Evolutionary conservation across 1,284 basidiomycete genomes (phyloP).

Genomic region (Mycena citricolor): DNA sequence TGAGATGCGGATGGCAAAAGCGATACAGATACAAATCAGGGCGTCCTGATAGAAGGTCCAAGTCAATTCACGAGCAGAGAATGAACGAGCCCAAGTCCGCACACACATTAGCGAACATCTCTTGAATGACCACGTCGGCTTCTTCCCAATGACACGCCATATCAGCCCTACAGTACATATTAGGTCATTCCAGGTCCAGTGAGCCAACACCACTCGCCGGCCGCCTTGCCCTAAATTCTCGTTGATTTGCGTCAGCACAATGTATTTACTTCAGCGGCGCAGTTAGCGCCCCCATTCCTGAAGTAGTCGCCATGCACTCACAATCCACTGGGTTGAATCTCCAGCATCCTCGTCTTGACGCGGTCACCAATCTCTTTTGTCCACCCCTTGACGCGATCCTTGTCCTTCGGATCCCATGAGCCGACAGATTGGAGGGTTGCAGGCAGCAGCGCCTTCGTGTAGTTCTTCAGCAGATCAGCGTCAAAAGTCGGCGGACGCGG

Average conservation of each 20-base stretch:
- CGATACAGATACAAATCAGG: slow-evolving; percentile 74
- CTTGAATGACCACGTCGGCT: slow-evolving; percentile 65
- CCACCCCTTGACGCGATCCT: slow-evolving; percentile 68
- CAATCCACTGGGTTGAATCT: slow-evolving; percentile 78
- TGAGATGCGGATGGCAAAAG: slow-evolving; percentile 67
- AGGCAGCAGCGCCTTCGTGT: slow-evolving; percentile 76
- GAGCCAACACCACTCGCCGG: slow-evolving; percentile 46
- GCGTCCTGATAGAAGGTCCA: slow-evolving; percentile 50
- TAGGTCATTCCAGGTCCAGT: not conserved
- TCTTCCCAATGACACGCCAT: slow-evolving; percentile 78
- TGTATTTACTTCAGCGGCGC: slow-evolving; percentile 62
- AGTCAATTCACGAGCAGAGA: slow-evolving; percentile 23
- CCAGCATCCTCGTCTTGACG: slow-evolving; percentile 79
- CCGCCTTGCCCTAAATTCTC: slow-evolving; percentile 81
- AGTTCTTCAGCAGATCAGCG: slow-evolving; percentile 64
- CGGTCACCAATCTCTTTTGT: slow-evolving; percentile 80
- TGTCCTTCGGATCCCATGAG: slow-evolving; percentile 70
- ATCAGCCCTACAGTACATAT: slow-evolving; percentile 47
- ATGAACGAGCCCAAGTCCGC: slow-evolving; percentile 13
- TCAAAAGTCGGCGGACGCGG: slow-evolving; percentile 70
- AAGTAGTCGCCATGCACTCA: slow-evolving; percentile 42
- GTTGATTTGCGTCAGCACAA: slow-evolving; percentile 78
- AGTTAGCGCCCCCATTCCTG: not conserved
- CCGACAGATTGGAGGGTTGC: slow-evolving; percentile 59
- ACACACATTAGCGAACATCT: slow-evolving; percentile 68